Evolutionary conservation across 2,329 filamentous ascomycete genomes (phyloP), one percentile per base, ranked within the genome.

Genomic region (Alternaria sp.): DNA sequence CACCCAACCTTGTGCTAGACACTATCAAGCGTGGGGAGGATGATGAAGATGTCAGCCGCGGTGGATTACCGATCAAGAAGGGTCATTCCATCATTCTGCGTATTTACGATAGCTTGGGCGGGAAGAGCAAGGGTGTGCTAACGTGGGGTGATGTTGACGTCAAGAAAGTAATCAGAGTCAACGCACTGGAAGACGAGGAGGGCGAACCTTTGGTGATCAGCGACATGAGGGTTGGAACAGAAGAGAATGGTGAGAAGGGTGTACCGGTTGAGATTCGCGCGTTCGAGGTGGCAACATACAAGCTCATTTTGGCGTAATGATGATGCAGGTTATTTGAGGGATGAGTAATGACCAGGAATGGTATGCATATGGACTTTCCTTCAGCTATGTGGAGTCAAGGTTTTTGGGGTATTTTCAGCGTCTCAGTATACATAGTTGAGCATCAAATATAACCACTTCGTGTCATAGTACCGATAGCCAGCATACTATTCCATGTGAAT

Each of bases 131-230:
- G 64, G 94, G 91, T 2, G 87, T 83, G 1, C 87, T 97, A 71
- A 81, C 84, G 45, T 90, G 90, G 50, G 82, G 81, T 0, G 85
- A 81, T 9, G 86, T 94, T 78, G 82, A 88, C 27, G 88, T 97
- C 28, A 90, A 89, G 82, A 89, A 87, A 70, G 93, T 91, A 32
- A 90, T 85, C 81, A 97, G 93, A 85, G 90, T 89, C 43, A 98
- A 97, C 80, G 78, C 96, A 63, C 81, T 99, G 32, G 95, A 99
- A 78, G 95, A 99, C 78, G 91, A 97, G 71, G 91, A 97, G 72
- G 79, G 89, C 57, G 89, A 92, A 66, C 87, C 72, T 58, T 10
- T 72, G 18, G 44, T 38, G 2, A 65, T 75, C 41, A 44, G 60
- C 12, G 49, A 62, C 14, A 43, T 57, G 89, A 49, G 57, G 5